Evolutionary conservation across 2,329 filamentous ascomycete genomes (phyloP).

Genomic region (Cryphonectria nitschkei): DNA sequence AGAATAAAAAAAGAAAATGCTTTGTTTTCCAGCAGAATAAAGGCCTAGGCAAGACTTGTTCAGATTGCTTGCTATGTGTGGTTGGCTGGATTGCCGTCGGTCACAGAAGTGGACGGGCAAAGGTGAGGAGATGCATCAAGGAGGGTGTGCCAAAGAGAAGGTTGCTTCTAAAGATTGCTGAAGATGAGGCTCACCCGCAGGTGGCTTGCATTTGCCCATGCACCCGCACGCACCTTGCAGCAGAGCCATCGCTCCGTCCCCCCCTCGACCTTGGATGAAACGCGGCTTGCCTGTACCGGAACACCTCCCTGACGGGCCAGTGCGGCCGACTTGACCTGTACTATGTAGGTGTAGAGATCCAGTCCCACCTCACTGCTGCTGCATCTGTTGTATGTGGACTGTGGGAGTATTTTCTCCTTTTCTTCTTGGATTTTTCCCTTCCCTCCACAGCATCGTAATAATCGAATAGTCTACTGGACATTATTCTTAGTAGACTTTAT

Average conservation of each 20-base stretch:
- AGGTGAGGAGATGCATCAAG: neutral
- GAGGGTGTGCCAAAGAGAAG: neutral
- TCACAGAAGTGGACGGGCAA: neutral
- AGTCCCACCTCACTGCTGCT: neutral
- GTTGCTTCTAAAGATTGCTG: neutral
- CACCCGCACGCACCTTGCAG: neutral
- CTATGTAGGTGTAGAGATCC: neutral
- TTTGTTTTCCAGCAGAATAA: no score
- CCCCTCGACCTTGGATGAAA: neutral
- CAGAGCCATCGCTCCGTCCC: neutral
- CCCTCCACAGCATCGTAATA: no score
- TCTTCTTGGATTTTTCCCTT: neutral
- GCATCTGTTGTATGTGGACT: neutral
- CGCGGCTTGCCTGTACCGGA: neutral
- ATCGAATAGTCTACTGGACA: no score
- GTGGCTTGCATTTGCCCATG: neutral
- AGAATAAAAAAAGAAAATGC: no score
- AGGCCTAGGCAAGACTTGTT: no score
- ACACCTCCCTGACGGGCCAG: neutral
- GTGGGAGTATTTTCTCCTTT: no score
- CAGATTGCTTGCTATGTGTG: neutral
- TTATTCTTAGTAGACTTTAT: neutral
- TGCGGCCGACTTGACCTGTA: neutral
- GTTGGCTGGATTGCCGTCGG: neutral
- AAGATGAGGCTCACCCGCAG: slow-evolving; percentile 6